These are phyloP conservation scores for Phytophthora pinifolia DNA, from an alignment of 352 stramenopile genomes.

Conservation along the genomic window DNA sequence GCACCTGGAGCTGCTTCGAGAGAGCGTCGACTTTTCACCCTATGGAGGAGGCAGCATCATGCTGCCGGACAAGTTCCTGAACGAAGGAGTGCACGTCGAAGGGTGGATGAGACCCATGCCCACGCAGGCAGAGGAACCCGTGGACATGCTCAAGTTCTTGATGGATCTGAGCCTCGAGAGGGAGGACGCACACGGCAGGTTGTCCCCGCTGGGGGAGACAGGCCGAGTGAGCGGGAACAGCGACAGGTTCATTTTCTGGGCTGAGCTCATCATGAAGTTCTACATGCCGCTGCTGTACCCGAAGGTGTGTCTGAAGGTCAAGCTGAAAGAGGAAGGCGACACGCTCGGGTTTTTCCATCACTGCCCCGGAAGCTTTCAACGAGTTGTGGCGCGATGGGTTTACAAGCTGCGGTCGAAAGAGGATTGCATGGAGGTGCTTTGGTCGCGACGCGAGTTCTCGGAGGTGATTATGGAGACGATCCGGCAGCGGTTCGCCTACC, in stretches of 20 bases:
- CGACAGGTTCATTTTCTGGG: conserved; percentile 86
- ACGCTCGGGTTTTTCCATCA: conserved; percentile 87
- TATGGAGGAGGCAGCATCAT: conserved; percentile 83
- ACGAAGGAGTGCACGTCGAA: conserved; percentile 84
- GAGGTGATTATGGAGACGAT: conserved; percentile 89
- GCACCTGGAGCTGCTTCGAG: conserved; percentile 75
- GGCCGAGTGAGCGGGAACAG: conserved; percentile 28
- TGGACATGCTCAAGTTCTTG: conserved; percentile 90
- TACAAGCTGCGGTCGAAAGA: conserved; percentile 85
- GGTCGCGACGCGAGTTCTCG: conserved; percentile 73
- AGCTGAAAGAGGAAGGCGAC: conserved; percentile 83
- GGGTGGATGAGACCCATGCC: conserved; percentile 80
- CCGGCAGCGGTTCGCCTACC: conserved; percentile 83
- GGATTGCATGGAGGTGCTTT: conserved; percentile 83
- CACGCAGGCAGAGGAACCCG: conserved; percentile 82
- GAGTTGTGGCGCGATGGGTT: conserved; percentile 82
- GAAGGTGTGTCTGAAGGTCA: conserved; percentile 84
- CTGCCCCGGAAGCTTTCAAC: conserved; percentile 85
- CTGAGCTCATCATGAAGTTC: conserved; percentile 87
- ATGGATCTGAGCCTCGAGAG: conserved; percentile 88
- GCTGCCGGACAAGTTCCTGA: conserved; percentile 78
- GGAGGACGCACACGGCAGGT: conserved; percentile 44
- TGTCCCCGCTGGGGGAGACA: conserved; percentile 30
- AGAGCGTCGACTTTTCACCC: conserved; percentile 85
- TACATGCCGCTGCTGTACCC: conserved; percentile 90